These are phyloP conservation scores for Gautieria morchelliformis DNA, from an alignment of 768 basidiomycete species.

Conservation along the genomic window DNA sequence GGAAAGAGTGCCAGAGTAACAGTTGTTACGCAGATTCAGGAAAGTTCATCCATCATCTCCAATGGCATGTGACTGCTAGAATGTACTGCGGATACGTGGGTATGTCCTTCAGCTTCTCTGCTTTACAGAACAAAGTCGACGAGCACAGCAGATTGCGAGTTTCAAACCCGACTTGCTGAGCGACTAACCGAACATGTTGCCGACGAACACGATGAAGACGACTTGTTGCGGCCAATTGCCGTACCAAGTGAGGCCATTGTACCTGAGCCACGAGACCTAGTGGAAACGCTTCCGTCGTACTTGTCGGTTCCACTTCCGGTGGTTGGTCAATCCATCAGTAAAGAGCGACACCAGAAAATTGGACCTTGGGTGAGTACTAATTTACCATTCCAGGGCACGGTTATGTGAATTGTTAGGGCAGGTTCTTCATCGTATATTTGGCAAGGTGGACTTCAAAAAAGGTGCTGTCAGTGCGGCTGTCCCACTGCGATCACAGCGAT, in stretches of 20 bases:
- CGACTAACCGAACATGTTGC: constrained; percentile 39
- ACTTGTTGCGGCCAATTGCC: constrained; percentile 25
- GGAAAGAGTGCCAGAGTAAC: constrained; percentile 13
- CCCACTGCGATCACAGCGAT: neutral
- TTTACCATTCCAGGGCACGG: neutral
- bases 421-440: neutral
- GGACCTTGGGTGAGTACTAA: neutral
- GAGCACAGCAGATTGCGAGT: constrained; percentile 6
- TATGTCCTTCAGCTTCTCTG: constrained; percentile 17
- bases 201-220: constrained; percentile 30
- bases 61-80: constrained; percentile 37
- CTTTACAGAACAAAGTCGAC: neutral
- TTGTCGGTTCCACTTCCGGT: constrained; percentile 1
- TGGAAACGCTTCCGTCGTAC: constrained; percentile 40
- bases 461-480: neutral
- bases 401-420: neutral
- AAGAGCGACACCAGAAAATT: neutral
- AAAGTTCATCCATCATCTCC: constrained; percentile 38
- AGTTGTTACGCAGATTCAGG: constrained; percentile 13
- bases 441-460: neutral
- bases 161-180: constrained; percentile 29
- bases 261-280: constrained; percentile 28
- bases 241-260: constrained; percentile 26
- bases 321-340: neutral
- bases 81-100: constrained; percentile 45